Conservation (phyloP, 176 grass and related monocot genomes). For the Tuctoria greenei region DNA sequence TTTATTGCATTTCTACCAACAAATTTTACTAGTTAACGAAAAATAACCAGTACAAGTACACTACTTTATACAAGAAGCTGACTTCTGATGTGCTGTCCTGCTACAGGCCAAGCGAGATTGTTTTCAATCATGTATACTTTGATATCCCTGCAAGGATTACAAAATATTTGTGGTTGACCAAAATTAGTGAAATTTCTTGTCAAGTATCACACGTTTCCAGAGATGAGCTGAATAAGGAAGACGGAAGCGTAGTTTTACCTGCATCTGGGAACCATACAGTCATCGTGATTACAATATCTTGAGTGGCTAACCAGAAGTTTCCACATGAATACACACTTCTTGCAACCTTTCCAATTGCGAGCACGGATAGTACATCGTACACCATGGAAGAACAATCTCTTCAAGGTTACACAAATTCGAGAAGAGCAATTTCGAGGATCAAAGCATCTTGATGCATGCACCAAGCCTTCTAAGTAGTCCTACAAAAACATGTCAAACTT, state of each 20-base stretch:
- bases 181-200: background rate
- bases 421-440: slow-evolving; percentile 45
- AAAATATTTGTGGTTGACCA: background rate
- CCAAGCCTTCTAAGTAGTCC: slow-evolving; percentile 58
- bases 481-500: slow-evolving; percentile 39
- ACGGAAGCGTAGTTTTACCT: slow-evolving; percentile 39
- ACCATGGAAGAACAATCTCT: slow-evolving; percentile 75
- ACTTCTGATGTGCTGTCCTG: slow-evolving; percentile 10
- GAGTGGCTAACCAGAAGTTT: slow-evolving; percentile 59
- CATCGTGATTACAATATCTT: background rate
- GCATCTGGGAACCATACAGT: slow-evolving; percentile 52
- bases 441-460: slow-evolving; percentile 71
- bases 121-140: slow-evolving; percentile 27
- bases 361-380: slow-evolving; percentile 50
- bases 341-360: slow-evolving; percentile 49
- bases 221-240: background rate
- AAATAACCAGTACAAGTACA: background rate
- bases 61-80: slow-evolving; percentile 24
- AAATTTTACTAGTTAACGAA: slow-evolving; percentile 33
- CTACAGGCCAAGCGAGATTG: background rate
- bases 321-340: slow-evolving; percentile 71
- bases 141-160: slow-evolving; percentile 41
- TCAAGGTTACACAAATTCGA: slow-evolving; percentile 52
- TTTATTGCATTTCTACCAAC: slow-evolving; percentile 38
- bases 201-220: background rate